phyloP scores from a whole-genome alignment of 139 green algal species.

The Tetratostichococcus sp. region DNA sequence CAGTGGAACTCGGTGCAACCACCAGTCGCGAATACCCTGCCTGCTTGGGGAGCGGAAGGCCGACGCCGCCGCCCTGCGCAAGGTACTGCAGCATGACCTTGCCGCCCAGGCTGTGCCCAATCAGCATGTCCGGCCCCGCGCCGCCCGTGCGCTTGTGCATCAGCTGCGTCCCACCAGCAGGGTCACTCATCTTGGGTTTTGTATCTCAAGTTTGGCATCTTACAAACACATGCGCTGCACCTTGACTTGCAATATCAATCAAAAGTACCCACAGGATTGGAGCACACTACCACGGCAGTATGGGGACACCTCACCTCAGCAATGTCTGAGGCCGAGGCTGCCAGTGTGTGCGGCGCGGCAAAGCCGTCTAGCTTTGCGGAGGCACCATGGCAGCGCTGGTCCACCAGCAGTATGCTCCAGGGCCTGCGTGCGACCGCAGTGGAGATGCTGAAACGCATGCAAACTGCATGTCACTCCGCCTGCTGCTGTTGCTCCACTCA shows the following conservation, averaged over 20 bases:
- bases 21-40: too few relatives aligned
- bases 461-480: too few relatives aligned
- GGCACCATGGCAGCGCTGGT: constrained; percentile 64
- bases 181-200: too few relatives aligned
- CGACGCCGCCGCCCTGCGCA: constrained; percentile 14
- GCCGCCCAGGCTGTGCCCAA: constrained; percentile 74
- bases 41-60: constrained; percentile 5
- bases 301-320: background rate
- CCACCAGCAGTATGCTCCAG: constrained; percentile 58
- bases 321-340: constrained; percentile 61
- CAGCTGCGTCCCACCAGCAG: constrained; percentile 2
- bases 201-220: too few relatives aligned
- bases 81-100: constrained; percentile 69
- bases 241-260: too few relatives aligned
- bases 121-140: constrained; percentile 26
- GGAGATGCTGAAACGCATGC: too few relatives aligned
- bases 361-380: constrained; percentile 27
- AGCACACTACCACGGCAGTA: too few relatives aligned
- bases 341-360: constrained; percentile 63
- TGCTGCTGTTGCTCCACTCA: too few relatives aligned
- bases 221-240: too few relatives aligned
- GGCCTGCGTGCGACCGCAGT: constrained; percentile 10
- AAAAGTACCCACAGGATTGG: too few relatives aligned
- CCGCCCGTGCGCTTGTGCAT: constrained; percentile 27
- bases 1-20: too few relatives aligned